phyloP scores from a whole-genome alignment of 2,329 filamentous ascomycete genomes.

The Fusarium humuli region DNA sequence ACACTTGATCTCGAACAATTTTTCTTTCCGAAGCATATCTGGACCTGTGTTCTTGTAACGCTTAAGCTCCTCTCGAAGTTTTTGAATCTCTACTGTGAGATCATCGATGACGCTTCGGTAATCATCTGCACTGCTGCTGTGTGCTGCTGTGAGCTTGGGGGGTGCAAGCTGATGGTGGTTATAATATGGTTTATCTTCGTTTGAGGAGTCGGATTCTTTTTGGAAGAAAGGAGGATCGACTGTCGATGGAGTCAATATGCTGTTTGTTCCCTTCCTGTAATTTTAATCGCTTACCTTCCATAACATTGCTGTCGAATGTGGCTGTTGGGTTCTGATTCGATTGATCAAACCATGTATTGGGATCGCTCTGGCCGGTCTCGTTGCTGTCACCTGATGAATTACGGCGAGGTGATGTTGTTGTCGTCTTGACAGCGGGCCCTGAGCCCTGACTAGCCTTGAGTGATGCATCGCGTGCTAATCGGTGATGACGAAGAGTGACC shows the following conservation, averaged over 20 bases:
- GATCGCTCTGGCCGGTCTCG: constrained; percentile 61
- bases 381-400: constrained; percentile 64
- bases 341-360: constrained; percentile 66
- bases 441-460: constrained; percentile 46
- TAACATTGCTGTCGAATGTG: constrained; percentile 56
- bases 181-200: constrained; percentile 55
- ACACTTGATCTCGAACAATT: constrained; percentile 84
- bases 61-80: constrained; percentile 77
- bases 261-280: not conserved
- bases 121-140: constrained; percentile 75
- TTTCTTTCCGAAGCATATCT: constrained; percentile 76
- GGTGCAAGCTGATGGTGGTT: constrained; percentile 41
- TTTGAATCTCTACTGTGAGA: constrained; percentile 85
- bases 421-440: constrained; percentile 31
- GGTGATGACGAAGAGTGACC: constrained; percentile 61
- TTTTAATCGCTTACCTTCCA: constrained; percentile 58
- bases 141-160: constrained; percentile 53
- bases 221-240: constrained; percentile 68
- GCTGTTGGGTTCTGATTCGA: constrained; percentile 63
- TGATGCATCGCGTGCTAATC: constrained; percentile 58
- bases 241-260: constrained; percentile 35
- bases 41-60: constrained; percentile 76
- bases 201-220: constrained; percentile 64
- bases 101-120: constrained; percentile 89
- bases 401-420: constrained; percentile 44